These are phyloP conservation scores for Cercospora beticola DNA, from an alignment of 2,329 filamentous ascomycete species.

Conservation along the genomic window DNA sequence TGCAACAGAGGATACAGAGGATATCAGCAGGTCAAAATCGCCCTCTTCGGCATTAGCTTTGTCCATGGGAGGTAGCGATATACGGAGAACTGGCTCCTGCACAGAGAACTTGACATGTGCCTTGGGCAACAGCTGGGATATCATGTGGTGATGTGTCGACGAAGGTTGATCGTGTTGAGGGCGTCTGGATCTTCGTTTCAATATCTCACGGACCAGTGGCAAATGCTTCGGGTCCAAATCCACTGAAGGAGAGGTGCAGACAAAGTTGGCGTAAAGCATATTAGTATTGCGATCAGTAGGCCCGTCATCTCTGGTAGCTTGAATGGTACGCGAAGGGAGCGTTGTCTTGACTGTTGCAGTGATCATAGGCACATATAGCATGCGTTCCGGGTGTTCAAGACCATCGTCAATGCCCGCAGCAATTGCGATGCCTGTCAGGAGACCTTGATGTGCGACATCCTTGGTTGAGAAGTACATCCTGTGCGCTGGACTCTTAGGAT, in stretches of 20 bases:
- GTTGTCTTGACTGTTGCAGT: slow-evolving; percentile 95
- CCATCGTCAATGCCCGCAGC: slow-evolving; percentile 89
- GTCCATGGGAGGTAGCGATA: slow-evolving; percentile 78
- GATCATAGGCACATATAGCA: slow-evolving; percentile 94
- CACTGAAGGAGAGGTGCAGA: slow-evolving; percentile 91
- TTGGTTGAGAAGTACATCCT: slow-evolving; percentile 96
- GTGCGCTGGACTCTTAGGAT: slow-evolving; percentile 89
- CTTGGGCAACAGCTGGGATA: slow-evolving; percentile 90
- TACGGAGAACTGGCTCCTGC: slow-evolving; percentile 90
- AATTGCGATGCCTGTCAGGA: slow-evolving; percentile 88
- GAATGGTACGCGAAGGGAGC: slow-evolving; percentile 87
- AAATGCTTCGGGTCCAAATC: slow-evolving; percentile 91
- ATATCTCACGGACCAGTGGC: slow-evolving; percentile 75
- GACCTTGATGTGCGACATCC: slow-evolving; percentile 90
- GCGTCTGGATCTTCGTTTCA: slow-evolving; percentile 48
- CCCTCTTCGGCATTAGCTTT: slow-evolving; percentile 58
- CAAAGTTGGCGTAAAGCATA: slow-evolving; percentile 92
- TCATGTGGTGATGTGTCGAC: slow-evolving; percentile 58
- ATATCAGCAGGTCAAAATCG: slow-evolving; percentile 94
- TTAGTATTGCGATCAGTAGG: slow-evolving; percentile 86
- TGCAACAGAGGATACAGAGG: slow-evolving; percentile 88
- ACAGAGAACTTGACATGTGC: slow-evolving; percentile 93
- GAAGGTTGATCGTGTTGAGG: slow-evolving; percentile 5
- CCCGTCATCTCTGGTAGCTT: slow-evolving; percentile 67
- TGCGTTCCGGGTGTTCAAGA: slow-evolving; percentile 77